phyloP scores from a whole-genome alignment of 2,329 filamentous ascomycete genomes.

The Pseudocercospora pini-densiflorae region DNA sequence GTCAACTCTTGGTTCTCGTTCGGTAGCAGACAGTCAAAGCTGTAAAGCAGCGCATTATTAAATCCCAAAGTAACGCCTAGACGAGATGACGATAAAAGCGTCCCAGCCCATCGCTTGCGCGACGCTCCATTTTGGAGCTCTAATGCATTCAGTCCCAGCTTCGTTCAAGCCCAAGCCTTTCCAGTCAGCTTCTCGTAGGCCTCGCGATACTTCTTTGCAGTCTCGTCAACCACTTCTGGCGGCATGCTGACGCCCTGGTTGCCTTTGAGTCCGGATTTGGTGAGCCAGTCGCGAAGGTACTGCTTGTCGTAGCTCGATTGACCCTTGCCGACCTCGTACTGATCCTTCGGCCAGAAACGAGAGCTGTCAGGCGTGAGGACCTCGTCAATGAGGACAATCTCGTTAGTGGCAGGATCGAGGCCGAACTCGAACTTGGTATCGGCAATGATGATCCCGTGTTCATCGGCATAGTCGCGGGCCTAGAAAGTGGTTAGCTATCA shows the following conservation, averaged over 20 bases:
- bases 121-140: neutral
- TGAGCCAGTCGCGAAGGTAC: slow-evolving; percentile 79
- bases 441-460: slow-evolving; percentile 75
- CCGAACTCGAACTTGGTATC: slow-evolving; percentile 81
- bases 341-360: slow-evolving; percentile 81
- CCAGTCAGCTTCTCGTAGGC: slow-evolving; percentile 67
- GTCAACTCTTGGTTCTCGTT: slow-evolving; percentile 25
- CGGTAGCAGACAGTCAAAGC: slow-evolving; percentile 26
- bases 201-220: slow-evolving; percentile 74
- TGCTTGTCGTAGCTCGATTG: slow-evolving; percentile 87
- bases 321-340: slow-evolving; percentile 72
- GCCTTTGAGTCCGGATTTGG: slow-evolving; percentile 71
- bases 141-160: neutral
- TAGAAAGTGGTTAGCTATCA: slow-evolving; percentile 12
- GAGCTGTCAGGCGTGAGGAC: slow-evolving; percentile 77
- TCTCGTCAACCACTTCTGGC: slow-evolving; percentile 70
- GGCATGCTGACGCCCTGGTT: slow-evolving; percentile 75
- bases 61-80: too few relatives aligned
- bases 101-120: neutral
- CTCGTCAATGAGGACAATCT: slow-evolving; percentile 80
- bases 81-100: neutral
- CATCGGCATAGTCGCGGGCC: slow-evolving; percentile 66
- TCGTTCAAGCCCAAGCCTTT: neutral
- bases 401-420: slow-evolving; percentile 62
- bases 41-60: slow-evolving; percentile 11